phyloP scores from a whole-genome alignment of 305 asterid species.

The Solanum chacoense region DNA sequence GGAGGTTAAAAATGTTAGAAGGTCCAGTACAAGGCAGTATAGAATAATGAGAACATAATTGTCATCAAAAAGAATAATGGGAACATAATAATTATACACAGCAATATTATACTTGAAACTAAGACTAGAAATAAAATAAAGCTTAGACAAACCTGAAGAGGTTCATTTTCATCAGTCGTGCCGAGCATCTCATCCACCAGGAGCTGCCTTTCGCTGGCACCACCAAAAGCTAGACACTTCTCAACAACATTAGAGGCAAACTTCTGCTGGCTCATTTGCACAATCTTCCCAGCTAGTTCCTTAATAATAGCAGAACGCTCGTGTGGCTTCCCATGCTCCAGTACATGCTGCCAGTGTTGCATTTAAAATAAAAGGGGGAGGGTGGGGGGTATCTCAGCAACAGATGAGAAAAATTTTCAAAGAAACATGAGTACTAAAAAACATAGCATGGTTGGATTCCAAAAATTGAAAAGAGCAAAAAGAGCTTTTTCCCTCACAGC shows the following conservation, averaged over 20 bases:
- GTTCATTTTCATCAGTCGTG: conserved; percentile 19
- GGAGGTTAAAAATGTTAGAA: not conserved
- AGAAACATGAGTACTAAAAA: not conserved
- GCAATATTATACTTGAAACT: not conserved
- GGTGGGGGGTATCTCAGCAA: not conserved
- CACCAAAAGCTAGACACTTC: conserved; percentile 20
- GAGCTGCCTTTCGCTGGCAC: conserved; percentile 15
- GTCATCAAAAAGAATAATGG: not conserved
- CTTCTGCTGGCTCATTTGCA: conserved; percentile 24
- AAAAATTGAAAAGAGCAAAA: not conserved
- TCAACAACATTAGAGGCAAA: conserved; percentile 20
- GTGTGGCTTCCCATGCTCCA: conserved; percentile 22
- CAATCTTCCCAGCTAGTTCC: conserved; percentile 20
- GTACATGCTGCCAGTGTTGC: conserved; percentile 13
- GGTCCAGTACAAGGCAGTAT: not conserved
- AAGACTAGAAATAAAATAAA: not conserved
- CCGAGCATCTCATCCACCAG: conserved; percentile 21
- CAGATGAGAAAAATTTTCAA: not conserved
- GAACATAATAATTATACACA: not conserved
- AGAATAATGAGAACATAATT: not conserved
- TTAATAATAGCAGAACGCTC: conserved; percentile 17
- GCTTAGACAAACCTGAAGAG: conserved; percentile 14
- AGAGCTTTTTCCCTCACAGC: not conserved
- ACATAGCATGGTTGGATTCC: not conserved
- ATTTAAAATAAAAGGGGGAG: not conserved